Evolutionary conservation across 164 flowering plant species (phyloP).

Genomic region (Stephania cephalantha): DNA sequence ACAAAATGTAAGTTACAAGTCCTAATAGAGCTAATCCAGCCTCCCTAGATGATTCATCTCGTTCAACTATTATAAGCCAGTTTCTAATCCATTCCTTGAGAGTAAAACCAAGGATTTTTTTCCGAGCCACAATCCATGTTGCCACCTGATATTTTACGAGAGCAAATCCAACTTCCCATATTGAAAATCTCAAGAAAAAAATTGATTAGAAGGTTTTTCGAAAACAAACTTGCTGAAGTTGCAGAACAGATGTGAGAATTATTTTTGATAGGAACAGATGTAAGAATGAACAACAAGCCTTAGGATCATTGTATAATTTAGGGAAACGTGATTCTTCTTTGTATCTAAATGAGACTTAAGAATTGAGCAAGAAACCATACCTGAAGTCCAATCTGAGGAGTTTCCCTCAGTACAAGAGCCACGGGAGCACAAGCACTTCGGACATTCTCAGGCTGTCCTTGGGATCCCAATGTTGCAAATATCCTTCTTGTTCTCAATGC

Average conservation of each 20-base stretch:
- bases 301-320: not conserved
- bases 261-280: not conserved
- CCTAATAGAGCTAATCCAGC: no score
- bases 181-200: not conserved
- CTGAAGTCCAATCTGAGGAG: not conserved
- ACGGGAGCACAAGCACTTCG: not conserved
- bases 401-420: not conserved
- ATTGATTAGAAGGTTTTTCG: not conserved
- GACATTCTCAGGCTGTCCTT: not conserved
- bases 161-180: no score
- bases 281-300: not conserved
- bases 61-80: no score
- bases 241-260: not conserved
- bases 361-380: not conserved
- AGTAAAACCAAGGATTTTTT: no score
- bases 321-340: not conserved
- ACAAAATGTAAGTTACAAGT: no score
- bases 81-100: no score
- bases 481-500: not conserved
- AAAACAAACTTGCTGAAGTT: not conserved
- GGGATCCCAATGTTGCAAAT: not conserved
- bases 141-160: no score
- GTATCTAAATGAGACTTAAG: not conserved
- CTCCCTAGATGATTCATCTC: no score
- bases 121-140: no score